Evolutionary conservation across 495 filamentous ascomycete genomes (phyloP).

Genomic region (Penicillium psychrofluorescens): DNA sequence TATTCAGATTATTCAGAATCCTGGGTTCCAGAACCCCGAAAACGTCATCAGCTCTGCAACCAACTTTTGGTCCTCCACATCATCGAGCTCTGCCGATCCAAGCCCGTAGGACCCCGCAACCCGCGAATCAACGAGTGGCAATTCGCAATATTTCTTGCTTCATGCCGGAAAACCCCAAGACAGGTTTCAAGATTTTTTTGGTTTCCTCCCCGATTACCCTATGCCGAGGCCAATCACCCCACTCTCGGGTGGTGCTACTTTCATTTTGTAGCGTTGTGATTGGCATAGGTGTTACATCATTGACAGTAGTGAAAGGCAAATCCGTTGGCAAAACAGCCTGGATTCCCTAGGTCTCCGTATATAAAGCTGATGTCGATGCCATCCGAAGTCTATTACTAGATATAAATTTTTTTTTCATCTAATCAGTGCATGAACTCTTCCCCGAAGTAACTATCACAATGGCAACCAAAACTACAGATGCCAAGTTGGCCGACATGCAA

Average conservation of each 20-base stretch:
- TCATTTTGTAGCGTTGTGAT: not conserved
- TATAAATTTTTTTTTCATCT: not conserved
- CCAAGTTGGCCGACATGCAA: slow-evolving; percentile 25
- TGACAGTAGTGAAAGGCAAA: not conserved
- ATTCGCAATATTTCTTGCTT: slow-evolving; percentile 8
- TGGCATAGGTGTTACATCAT: slow-evolving; percentile 10
- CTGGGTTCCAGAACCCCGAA: not conserved
- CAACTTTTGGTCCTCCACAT: not conserved
- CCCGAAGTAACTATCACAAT: slow-evolving; percentile 2
- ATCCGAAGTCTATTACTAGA: not conserved
- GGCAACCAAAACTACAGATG: slow-evolving; percentile 3
- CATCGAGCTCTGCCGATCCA: not conserved
- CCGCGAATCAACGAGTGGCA: not conserved
- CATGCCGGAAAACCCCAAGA: not conserved
- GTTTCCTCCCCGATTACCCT: not conserved
- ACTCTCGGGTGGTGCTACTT: not conserved
- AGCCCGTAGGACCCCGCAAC: not conserved
- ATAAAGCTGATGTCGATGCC: not conserved
- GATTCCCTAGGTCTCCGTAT: not conserved
- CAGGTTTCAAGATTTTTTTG: slow-evolving; percentile 2
- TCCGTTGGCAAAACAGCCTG: not conserved
- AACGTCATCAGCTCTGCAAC: slow-evolving; percentile 2
- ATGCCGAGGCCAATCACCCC: not conserved
- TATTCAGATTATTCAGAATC: not conserved
- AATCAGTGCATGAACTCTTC: not conserved